Percentiles rank a stretch among this genome's conserved stretches.
These are phyloP conservation scores for Pseudohalonectria lignicola DNA, from an alignment of 2,329 filamentous ascomycete species.

Conservation along the genomic window DNA sequence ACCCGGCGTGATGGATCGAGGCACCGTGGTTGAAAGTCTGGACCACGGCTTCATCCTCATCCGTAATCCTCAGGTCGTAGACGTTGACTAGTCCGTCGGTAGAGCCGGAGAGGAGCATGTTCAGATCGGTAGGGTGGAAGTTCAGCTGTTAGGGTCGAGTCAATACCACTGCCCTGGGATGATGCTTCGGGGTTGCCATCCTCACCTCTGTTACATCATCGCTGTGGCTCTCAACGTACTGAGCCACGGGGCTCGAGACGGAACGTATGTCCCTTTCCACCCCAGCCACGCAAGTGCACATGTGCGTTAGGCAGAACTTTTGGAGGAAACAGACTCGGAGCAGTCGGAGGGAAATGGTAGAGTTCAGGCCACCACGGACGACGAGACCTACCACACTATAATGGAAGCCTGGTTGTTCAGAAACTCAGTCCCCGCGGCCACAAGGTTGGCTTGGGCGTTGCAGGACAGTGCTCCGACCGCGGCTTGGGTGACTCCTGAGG, in stretches of 20 bases:
- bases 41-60: slow-evolving; percentile 68
- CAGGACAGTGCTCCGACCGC: slow-evolving; percentile 55
- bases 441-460: slow-evolving; percentile 39
- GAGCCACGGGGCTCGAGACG: slow-evolving; percentile 30
- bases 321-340: too few relatives aligned
- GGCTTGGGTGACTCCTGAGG: slow-evolving; percentile 6
- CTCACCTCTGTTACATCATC: slow-evolving; percentile 53
- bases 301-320: too few relatives aligned
- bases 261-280: slow-evolving; percentile 47
- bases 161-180: not conserved
- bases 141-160: slow-evolving; percentile 29
- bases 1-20: slow-evolving; percentile 65
- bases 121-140: slow-evolving; percentile 49
- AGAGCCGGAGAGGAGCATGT: slow-evolving; percentile 61
- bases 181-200: slow-evolving; percentile 1
- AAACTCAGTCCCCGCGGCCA: slow-evolving; percentile 66
- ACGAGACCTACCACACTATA: too few relatives aligned
- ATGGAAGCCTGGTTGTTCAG: slow-evolving; percentile 52
- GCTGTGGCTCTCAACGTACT: slow-evolving; percentile 55
- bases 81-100: slow-evolving; percentile 73
- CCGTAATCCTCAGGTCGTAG: slow-evolving; percentile 57
- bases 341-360: too few relatives aligned
- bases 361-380: too few relatives aligned
- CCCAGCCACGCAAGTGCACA: too few relatives aligned
- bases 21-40: slow-evolving; percentile 71